Percentiles rank a stretch among this genome's conserved stretches.
phyloP scores from a whole-genome alignment of 495 filamentous ascomycete species.

The Xylaria bambusicola region DNA sequence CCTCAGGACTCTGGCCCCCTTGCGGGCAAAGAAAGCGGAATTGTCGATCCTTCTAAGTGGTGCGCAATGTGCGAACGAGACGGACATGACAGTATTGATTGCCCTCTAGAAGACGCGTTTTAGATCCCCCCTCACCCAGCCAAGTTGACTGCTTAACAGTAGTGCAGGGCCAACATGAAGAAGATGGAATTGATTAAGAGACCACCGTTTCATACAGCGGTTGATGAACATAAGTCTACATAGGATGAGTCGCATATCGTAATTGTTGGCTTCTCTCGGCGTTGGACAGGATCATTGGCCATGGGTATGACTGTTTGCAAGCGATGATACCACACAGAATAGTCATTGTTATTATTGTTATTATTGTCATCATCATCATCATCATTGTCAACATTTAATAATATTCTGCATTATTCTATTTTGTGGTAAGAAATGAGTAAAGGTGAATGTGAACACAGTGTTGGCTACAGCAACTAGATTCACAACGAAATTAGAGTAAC shows the following conservation, averaged over 20 bases:
- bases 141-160: background rate
- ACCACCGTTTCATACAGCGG: background rate
- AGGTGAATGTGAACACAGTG: too few species aligned
- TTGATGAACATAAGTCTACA: background rate
- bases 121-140: slow-evolving; percentile 20
- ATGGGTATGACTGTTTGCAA: slow-evolving; percentile 28
- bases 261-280: slow-evolving; percentile 12
- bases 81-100: slow-evolving; percentile 93
- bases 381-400: slow-evolving; percentile 3
- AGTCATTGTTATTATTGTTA: slow-evolving; percentile 15
- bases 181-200: background rate
- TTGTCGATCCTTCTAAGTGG: slow-evolving; percentile 86
- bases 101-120: slow-evolving; percentile 86
- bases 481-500: too few species aligned
- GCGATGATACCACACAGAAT: slow-evolving; percentile 34
- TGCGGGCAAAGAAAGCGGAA: slow-evolving; percentile 76
- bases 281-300: slow-evolving; percentile 18
- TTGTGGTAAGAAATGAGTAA: background rate
- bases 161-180: background rate
- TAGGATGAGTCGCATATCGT: slow-evolving; percentile 5
- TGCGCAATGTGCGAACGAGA: slow-evolving; percentile 96
- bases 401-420: background rate
- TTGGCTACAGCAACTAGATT: too few species aligned
- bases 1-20: slow-evolving; percentile 70
- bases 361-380: slow-evolving; percentile 16